Evolutionary conservation across 805 yeast genomes (phyloP).

Genomic region (Saturnispora dispora): DNA sequence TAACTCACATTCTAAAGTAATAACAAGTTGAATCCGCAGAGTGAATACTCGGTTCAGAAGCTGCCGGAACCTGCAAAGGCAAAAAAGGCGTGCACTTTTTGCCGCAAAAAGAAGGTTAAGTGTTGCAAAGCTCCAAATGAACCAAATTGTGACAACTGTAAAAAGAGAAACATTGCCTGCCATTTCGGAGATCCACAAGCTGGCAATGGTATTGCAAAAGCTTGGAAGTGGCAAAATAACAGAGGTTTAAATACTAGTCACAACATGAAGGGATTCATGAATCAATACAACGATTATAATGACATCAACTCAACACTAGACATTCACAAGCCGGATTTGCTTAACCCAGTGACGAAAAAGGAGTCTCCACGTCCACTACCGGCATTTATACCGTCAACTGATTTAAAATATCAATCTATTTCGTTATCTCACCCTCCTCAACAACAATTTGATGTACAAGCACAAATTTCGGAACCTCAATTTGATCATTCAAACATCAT

Average conservation of each 20-base stretch:
- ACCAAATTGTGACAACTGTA: slow-evolving; percentile 10
- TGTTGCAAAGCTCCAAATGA: slow-evolving; percentile 8
- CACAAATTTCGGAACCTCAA: neutral
- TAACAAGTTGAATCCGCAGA: neutral
- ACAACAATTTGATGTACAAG: neutral
- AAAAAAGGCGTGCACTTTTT: slow-evolving; percentile 14
- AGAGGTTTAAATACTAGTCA: neutral
- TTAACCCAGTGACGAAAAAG: neutral
- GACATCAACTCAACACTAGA: neutral
- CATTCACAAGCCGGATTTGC: neutral
- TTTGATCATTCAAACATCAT: neutral
- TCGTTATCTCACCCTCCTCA: neutral
- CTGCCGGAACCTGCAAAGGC: slow-evolving; percentile 8
- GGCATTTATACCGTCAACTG: neutral
- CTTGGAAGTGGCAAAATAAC: slow-evolving; percentile 6
- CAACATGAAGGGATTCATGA: neutral
- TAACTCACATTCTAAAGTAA: neutral
- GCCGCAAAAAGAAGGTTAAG: slow-evolving; percentile 16
- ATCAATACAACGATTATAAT: neutral
- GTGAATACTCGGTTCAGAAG: neutral
- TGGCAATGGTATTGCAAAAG: neutral
- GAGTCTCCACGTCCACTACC: neutral
- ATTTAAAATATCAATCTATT: neutral
- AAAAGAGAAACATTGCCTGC: slow-evolving; percentile 4
- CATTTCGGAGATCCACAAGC: neutral